These are phyloP conservation scores for Thielaviopsis musarum DNA, from an alignment of 2,329 filamentous ascomycete genomes.

Conservation along the genomic window DNA sequence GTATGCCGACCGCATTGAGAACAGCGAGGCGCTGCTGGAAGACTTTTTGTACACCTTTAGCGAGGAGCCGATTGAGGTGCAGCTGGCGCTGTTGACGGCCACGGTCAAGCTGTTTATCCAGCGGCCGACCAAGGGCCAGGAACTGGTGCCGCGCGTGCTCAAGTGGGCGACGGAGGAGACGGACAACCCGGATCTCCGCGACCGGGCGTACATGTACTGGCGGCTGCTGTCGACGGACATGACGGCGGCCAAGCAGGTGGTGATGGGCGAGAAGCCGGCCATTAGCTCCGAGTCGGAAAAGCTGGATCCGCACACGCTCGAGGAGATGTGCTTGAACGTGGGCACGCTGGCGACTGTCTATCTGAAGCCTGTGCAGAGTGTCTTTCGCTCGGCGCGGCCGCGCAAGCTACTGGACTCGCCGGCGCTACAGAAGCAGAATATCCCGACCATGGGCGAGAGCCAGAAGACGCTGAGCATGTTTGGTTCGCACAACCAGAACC, in stretches of 20 bases:
- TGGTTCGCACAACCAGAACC: background rate
- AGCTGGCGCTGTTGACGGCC: conserved; percentile 82
- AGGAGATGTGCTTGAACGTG: conserved; percentile 94
- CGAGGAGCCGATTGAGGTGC: conserved; percentile 90
- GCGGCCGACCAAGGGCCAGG: conserved; percentile 81
- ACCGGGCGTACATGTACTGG: conserved; percentile 99
- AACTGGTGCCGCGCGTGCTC: conserved; percentile 81
- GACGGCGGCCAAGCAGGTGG: conserved; percentile 65
- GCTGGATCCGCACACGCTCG: conserved; percentile 74
- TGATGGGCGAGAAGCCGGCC: conserved; percentile 94
- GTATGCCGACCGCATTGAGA: conserved; percentile 94
- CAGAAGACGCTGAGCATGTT: conserved; percentile 46
- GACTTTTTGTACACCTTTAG: conserved; percentile 90
- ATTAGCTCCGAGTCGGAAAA: conserved; percentile 95
- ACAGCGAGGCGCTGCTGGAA: conserved; percentile 81
- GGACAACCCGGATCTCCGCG: conserved; percentile 93
- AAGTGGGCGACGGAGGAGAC: conserved; percentile 99
- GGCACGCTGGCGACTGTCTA: conserved; percentile 95
- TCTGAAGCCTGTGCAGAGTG: conserved; percentile 90
- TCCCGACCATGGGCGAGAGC: conserved; percentile 35
- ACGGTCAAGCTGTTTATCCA: conserved; percentile 98
- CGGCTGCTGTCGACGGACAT: conserved; percentile 86
- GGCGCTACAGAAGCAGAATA: conserved; percentile 58
- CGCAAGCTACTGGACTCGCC: conserved; percentile 67
- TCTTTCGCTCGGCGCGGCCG: conserved; percentile 78